phyloP scores from a whole-genome alignment of 75 land plant species.

The Ceratopteris richardii region DNA sequence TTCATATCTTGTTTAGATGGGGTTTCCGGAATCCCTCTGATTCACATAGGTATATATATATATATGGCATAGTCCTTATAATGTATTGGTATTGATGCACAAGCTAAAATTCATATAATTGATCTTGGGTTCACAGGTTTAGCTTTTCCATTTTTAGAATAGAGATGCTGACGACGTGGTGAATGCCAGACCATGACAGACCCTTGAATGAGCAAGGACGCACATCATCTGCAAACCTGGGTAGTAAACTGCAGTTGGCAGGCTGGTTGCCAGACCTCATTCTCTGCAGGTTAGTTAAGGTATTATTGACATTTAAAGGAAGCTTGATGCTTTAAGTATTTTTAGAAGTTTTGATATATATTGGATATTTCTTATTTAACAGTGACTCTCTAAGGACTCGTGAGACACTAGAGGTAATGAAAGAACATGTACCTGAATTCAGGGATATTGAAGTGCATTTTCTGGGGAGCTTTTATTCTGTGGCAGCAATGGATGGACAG shows the following conservation, averaged over 20 bases:
- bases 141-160: not conserved
- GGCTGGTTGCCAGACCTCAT: constrained; percentile 89
- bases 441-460: constrained; percentile 66
- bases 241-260: constrained; percentile 56
- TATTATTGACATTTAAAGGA: not conserved
- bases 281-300: constrained; percentile 55
- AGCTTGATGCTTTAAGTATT: no score
- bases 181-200: constrained; percentile 75
- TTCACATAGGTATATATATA: no score
- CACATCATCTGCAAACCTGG: constrained; percentile 51
- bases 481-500: constrained; percentile 99
- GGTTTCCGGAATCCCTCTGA: no score
- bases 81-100: no score
- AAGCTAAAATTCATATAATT: no score
- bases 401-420: constrained; percentile 83
- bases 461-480: constrained; percentile 80
- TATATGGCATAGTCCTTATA: no score
- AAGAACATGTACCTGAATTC: constrained; percentile 48
- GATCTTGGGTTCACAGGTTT: no score
- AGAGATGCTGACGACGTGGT: constrained; percentile 1
- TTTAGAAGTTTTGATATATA: no score
- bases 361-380: constrained; percentile 14
- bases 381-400: constrained; percentile 79
- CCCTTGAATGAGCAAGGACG: constrained; percentile 75
- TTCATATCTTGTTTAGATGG: no score